A percentile compares a stretch with the other conserved stretches of the same genome.
Conservation (phyloP, 2,329 filamentous ascomycete species). For the Anthostomella pinea region DNA sequence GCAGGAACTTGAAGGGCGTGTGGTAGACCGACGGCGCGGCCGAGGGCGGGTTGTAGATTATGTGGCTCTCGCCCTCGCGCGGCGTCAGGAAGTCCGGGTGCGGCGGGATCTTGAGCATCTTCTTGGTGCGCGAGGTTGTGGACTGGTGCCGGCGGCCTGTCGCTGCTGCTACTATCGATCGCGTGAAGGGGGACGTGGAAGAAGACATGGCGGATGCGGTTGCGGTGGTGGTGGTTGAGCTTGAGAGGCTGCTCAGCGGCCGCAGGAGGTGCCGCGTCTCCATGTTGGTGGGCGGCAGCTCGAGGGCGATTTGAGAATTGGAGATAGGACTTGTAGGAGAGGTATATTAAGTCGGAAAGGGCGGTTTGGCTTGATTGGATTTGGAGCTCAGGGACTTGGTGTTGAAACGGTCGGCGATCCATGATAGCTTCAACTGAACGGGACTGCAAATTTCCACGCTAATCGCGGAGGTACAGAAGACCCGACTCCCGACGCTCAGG, state of each 20-base stretch:
- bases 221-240: slow-evolving; percentile 3
- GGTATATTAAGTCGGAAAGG: too few relatives aligned
- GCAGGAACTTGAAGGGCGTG: slow-evolving; percentile 66
- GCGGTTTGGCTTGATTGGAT: too few relatives aligned
- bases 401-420: slow-evolving; percentile 1
- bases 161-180: slow-evolving; percentile 22
- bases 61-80: slow-evolving; percentile 33
- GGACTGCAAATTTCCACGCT: slow-evolving; percentile 16
- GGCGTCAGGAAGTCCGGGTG: slow-evolving; percentile 55
- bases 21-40: slow-evolving; percentile 56
- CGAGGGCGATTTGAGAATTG: not conserved
- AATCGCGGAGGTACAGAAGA: slow-evolving; percentile 12
- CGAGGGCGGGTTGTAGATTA: slow-evolving; percentile 58
- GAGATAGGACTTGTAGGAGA: not conserved
- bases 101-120: slow-evolving; percentile 56
- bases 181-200: slow-evolving; percentile 1
- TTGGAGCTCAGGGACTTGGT: slow-evolving; percentile 2
- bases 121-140: slow-evolving; percentile 52
- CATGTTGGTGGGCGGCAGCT: slow-evolving; percentile 15
- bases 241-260: slow-evolving; percentile 18
- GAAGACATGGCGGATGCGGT: slow-evolving; percentile 3
- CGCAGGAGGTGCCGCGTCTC: slow-evolving; percentile 25
- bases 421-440: slow-evolving; percentile 4
- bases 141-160: slow-evolving; percentile 45
- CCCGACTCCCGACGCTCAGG: too few relatives aligned